Percentiles rank a stretch among this genome's conserved stretches.
Evolutionary conservation across 495 filamentous ascomycete genomes (phyloP).

Genomic region (Aspergillus egyptiacus): DNA sequence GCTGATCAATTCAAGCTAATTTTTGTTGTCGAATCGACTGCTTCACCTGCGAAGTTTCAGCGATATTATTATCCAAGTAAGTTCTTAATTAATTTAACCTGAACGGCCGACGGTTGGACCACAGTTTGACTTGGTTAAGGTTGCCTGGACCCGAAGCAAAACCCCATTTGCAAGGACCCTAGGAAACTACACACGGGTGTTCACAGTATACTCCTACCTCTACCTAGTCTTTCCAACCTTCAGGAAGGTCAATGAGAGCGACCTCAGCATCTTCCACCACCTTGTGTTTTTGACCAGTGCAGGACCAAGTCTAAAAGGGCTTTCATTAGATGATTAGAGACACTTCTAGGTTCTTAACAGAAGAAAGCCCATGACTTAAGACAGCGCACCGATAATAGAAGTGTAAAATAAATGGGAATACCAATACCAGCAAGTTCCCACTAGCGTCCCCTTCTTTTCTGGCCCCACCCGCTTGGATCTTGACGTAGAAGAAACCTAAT

Average conservation of each 20-base stretch:
- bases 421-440: conserved; percentile 10
- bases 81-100: neutral
- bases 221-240: too few species aligned
- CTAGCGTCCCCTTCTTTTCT: conserved; percentile 15
- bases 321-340: too few species aligned
- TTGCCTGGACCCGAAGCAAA: conserved; percentile 6
- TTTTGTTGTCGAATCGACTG: neutral
- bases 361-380: too few species aligned
- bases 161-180: neutral
- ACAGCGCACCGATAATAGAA: too few species aligned
- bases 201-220: neutral
- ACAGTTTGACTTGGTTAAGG: neutral
- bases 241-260: too few species aligned
- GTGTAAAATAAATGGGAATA: conserved; percentile 3
- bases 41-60: neutral
- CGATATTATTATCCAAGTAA: neutral
- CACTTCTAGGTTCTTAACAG: too few species aligned
- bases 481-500: conserved; percentile 44
- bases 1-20: conserved; percentile 4
- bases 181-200: conserved; percentile 2
- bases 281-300: too few species aligned
- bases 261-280: too few species aligned
- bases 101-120: neutral
- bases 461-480: conserved; percentile 28
- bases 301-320: too few species aligned